These are phyloP conservation scores for Hepatocystis sp. DNA, from an alignment of 169 alveolate genomes.

Conservation along the genomic window DNA sequence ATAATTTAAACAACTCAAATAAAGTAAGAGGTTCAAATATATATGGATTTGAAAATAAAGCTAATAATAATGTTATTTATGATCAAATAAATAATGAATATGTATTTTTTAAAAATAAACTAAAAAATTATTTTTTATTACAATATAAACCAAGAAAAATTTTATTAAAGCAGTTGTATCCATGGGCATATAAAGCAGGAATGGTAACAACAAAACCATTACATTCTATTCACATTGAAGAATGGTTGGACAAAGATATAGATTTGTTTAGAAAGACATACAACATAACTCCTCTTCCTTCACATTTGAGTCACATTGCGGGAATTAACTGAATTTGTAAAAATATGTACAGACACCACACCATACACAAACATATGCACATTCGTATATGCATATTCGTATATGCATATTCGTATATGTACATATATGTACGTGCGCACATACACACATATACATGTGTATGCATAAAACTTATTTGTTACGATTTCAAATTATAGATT, in stretches of 20 bases:
- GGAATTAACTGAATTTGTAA: constrained; percentile 59
- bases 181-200: constrained; percentile 74
- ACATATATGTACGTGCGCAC: too few relatives aligned
- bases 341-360: too few relatives aligned
- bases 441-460: too few relatives aligned
- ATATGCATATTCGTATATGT: too few relatives aligned
- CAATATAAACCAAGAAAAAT: constrained; percentile 72
- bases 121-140: constrained; percentile 58
- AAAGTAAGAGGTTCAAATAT: constrained; percentile 57
- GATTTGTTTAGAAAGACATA: constrained; percentile 52
- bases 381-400: too few relatives aligned
- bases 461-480: too few relatives aligned
- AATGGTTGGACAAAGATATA: constrained; percentile 74
- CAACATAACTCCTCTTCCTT: constrained; percentile 62
- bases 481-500: too few relatives aligned
- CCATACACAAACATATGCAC: too few relatives aligned
- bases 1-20: constrained; percentile 59
- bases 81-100: constrained; percentile 61
- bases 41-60: constrained; percentile 59
- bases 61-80: constrained; percentile 40
- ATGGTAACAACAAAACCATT: constrained; percentile 51
- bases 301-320: constrained; percentile 51
- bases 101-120: constrained; percentile 32
- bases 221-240: constrained; percentile 70
- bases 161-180: constrained; percentile 33